Percentiles rank a stretch among this genome's conserved stretches.
Conservation (phyloP, 768 basidiomycete genomes). For the Boletus rubropictus region DNA sequence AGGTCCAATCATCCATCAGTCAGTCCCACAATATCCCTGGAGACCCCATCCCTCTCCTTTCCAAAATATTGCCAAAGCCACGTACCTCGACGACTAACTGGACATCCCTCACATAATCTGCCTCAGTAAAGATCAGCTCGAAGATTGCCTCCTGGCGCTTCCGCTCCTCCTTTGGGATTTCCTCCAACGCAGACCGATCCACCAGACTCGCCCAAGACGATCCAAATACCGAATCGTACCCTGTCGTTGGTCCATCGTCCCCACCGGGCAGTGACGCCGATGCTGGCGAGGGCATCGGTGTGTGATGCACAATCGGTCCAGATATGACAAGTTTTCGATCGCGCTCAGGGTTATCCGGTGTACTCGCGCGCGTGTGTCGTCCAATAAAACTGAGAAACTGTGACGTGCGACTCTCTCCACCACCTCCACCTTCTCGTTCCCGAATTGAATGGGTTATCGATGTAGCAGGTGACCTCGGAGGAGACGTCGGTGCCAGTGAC, state of each 20-base stretch:
- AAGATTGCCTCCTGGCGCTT: conserved; percentile 94
- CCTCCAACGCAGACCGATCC: conserved; percentile 76
- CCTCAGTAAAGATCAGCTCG: conserved; percentile 89
- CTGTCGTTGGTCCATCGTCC: conserved; percentile 28
- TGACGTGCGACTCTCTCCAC: conserved; percentile 37
- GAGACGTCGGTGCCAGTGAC: conserved; percentile 31
- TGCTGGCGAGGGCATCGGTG: conserved; percentile 18
- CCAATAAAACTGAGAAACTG: conserved; percentile 60
- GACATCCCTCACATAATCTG: conserved; percentile 82
- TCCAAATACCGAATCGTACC: conserved; percentile 54
- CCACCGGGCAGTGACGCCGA: background rate
- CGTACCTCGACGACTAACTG: conserved; percentile 87
- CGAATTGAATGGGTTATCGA: conserved; percentile 28
- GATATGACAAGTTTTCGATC: conserved; percentile 57
- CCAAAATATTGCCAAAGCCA: background rate
- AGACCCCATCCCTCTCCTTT: too few relatives aligned
- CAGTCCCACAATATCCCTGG: background rate
- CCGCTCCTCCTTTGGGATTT: conserved; percentile 71
- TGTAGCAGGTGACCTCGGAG: conserved; percentile 36
- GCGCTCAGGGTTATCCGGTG: conserved; percentile 41
- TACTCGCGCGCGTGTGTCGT: conserved; percentile 38
- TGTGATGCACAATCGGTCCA: conserved; percentile 49
- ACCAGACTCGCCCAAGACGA: conserved; percentile 93
- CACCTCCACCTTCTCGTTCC: conserved; percentile 9
- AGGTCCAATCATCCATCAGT: background rate